phyloP scores from a whole-genome alignment of 2,329 filamentous ascomycete genomes.

The Fusarium sp. region DNA sequence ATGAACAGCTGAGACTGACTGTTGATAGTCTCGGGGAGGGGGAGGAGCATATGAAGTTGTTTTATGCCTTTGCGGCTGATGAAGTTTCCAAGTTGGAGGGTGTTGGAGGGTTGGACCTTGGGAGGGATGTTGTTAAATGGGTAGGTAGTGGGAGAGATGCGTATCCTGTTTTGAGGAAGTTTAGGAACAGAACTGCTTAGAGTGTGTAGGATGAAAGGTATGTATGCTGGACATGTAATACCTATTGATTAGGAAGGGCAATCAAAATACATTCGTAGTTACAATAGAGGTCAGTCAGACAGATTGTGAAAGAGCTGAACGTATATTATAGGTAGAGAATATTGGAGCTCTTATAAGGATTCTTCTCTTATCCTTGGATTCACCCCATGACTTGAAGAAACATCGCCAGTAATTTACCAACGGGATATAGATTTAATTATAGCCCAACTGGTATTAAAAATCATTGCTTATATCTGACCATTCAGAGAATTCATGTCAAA shows the following conservation, averaged over 20 bases:
- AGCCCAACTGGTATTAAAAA: background rate
- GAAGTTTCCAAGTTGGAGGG: conserved; percentile 18
- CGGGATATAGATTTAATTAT: no score
- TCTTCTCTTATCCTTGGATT: no score
- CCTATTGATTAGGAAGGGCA: background rate
- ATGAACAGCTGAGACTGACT: conserved; percentile 23
- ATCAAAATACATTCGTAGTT: background rate
- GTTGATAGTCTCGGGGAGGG: conserved; percentile 6
- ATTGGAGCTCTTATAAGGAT: no score
- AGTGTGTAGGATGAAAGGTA: background rate
- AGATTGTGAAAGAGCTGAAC: no score
- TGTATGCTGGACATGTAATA: background rate
- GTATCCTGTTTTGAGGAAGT: conserved; percentile 12
- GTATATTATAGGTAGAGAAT: no score
- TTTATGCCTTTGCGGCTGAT: conserved; percentile 31
- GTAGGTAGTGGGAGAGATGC: background rate
- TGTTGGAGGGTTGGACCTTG: conserved; percentile 3
- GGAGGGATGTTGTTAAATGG: conserved; percentile 19
- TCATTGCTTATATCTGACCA: background rate
- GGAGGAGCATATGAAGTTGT: conserved; percentile 19
- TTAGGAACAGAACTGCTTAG: background rate
- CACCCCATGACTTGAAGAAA: no score
- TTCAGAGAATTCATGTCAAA: background rate
- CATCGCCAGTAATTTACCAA: background rate
- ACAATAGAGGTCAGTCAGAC: no score